phyloP scores from a whole-genome alignment of 2,329 filamentous ascomycete species.

The Ampelomyces quisqualis region DNA sequence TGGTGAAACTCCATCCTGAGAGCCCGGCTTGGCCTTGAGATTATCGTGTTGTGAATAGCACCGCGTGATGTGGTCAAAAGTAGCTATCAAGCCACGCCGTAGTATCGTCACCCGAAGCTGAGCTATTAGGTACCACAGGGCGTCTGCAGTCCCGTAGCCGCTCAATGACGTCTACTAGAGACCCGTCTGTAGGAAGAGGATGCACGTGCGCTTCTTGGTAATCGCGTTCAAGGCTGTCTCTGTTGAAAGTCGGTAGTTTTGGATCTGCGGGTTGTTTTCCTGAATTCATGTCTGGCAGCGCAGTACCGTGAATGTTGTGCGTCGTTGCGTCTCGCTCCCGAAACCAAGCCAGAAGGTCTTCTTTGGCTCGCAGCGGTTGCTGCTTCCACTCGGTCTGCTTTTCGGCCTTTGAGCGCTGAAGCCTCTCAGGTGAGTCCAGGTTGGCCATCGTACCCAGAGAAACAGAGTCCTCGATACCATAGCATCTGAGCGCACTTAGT shows the following conservation, averaged over 20 bases:
- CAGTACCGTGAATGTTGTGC: not conserved
- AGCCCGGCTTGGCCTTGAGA: not conserved
- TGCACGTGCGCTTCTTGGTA: too few species aligned
- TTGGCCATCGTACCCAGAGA: not conserved
- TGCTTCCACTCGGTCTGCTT: conserved; percentile 28
- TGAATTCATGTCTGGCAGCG: not conserved
- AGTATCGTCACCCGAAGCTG: not conserved
- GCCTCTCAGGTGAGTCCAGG: not conserved
- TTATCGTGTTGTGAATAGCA: not conserved
- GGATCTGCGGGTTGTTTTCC: too few species aligned
- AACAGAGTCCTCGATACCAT: not conserved
- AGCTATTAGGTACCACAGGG: conserved; percentile 3
- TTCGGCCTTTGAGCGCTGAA: conserved; percentile 23
- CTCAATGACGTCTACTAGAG: not conserved
- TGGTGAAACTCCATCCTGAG: too few species aligned
- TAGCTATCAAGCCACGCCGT: conserved; percentile 7
- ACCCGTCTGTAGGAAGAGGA: not conserved
- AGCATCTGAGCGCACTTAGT: conserved; percentile 10
- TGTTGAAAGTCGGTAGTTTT: not conserved
- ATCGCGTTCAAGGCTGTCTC: too few species aligned
- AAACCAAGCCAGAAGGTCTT: conserved; percentile 26
- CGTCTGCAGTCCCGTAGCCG: conserved; percentile 2
- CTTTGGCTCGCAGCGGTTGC: conserved; percentile 18
- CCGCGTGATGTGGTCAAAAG: conserved; percentile 2
- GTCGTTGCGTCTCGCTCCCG: conserved; percentile 2